Conservation (phyloP, 2,329 filamentous ascomycete species). For the Corniculantispora saksenae region DNA sequence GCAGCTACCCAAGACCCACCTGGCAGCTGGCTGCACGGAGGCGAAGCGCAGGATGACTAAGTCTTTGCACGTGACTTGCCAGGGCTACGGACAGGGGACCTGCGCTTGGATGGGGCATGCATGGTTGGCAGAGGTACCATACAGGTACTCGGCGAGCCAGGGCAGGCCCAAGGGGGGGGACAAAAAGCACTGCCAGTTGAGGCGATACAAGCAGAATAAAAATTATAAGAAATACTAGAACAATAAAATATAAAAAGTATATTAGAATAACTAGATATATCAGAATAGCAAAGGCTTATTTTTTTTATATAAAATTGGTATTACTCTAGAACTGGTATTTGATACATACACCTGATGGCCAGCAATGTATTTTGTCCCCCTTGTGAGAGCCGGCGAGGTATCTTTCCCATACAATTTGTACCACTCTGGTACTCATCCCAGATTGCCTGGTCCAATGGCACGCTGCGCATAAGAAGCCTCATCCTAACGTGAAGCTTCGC, state of each 20-base stretch:
- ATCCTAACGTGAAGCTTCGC: background rate
- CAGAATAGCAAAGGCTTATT: too few relatives aligned
- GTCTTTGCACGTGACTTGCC: background rate
- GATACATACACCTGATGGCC: too few relatives aligned
- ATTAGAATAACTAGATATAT: too few relatives aligned
- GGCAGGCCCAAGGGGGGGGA: too few relatives aligned
- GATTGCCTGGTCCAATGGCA: background rate
- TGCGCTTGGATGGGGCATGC: background rate
- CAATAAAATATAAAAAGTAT: too few relatives aligned
- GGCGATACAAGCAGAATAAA: too few relatives aligned
- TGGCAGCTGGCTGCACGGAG: background rate
- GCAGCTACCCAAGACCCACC: conserved; percentile 12
- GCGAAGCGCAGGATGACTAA: background rate
- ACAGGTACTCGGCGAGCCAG: conserved; percentile 4
- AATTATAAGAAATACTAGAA: too few relatives aligned
- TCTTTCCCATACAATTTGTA: background rate
- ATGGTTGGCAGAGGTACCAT: background rate
- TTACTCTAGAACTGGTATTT: too few relatives aligned
- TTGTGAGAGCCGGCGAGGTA: background rate
- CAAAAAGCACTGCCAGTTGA: too few relatives aligned
- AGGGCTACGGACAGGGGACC: background rate
- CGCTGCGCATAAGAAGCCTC: background rate
- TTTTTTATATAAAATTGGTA: too few relatives aligned
- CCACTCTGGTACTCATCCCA: background rate
- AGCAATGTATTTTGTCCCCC: too few relatives aligned